These are phyloP conservation scores for Macaranga tanarius DNA, from an alignment of 441 rosid genomes.

Conservation along the genomic window DNA sequence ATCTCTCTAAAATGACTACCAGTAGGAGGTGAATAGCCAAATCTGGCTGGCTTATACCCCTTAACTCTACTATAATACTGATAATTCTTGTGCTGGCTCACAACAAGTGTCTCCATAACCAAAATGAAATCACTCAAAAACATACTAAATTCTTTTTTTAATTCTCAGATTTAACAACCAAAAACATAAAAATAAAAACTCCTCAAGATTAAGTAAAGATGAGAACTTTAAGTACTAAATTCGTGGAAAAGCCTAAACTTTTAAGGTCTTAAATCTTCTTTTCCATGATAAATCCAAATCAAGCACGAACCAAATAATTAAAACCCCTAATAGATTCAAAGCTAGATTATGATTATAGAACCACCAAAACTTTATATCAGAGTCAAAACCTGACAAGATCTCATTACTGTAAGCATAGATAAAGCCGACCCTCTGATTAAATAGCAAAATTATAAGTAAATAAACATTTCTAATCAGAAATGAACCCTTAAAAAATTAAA, in stretches of 20 bases:
- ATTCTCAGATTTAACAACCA: neutral
- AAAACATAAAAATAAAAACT: neutral
- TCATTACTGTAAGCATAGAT: conserved; percentile 17
- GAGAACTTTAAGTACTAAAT: neutral
- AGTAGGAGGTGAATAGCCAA: conserved; percentile 56
- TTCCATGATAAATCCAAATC: conserved; percentile 39
- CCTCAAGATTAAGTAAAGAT: neutral
- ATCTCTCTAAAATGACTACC: conserved; percentile 51
- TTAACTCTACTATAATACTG: conserved; percentile 42
- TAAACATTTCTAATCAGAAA: conserved; percentile 10
- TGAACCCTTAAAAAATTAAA: neutral
- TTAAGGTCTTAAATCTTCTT: conserved; percentile 25
- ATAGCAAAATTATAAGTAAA: conserved; percentile 26
- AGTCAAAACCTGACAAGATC: conserved; percentile 32
- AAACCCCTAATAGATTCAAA: conserved; percentile 11
- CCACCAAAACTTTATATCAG: conserved; percentile 17
- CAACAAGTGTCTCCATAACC: conserved; percentile 75
- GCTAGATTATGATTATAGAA: conserved; percentile 19
- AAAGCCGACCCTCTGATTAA: conserved; percentile 5
- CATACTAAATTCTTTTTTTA: conserved; percentile 10
- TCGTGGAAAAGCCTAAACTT: neutral
- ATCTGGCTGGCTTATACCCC: conserved; percentile 41
- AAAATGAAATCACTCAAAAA: conserved; percentile 20
- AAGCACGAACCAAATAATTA: conserved; percentile 26
- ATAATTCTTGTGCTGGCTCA: conserved; percentile 61